These are phyloP conservation scores for Tilletia walkeri DNA, from an alignment of 1,284 basidiomycete species.

Conservation along the genomic window DNA sequence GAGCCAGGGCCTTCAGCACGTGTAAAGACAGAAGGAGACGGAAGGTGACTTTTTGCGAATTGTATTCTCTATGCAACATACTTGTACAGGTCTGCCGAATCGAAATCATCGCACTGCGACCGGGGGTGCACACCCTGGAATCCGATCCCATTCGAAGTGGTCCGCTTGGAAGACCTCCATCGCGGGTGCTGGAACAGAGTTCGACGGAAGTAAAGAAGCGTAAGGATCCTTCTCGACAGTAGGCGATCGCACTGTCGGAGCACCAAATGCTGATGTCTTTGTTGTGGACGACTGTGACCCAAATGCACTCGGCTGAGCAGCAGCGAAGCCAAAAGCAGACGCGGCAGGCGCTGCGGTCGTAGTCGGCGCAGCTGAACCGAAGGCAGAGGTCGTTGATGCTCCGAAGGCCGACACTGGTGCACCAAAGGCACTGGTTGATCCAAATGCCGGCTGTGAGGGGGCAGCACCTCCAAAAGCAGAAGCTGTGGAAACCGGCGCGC, in stretches of 20 bases:
- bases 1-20: neutral
- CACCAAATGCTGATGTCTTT: neutral
- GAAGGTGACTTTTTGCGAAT: too few relatives aligned
- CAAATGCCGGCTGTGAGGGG: neutral
- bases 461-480: neutral
- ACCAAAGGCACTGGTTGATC: neutral
- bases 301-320: conserved; percentile 3
- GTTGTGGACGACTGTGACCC: neutral
- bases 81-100: neutral
- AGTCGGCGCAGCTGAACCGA: neutral
- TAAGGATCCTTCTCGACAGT: neutral
- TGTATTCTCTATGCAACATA: neutral
- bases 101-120: neutral
- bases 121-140: neutral
- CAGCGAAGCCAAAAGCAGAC: neutral
- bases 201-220: neutral
- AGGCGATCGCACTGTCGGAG: neutral
- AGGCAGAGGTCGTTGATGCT: neutral
- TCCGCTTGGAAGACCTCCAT: neutral
- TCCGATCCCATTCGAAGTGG: neutral
- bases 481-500: neutral
- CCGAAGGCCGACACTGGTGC: neutral
- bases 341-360: neutral
- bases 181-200: neutral
- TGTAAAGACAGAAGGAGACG: neutral